These are phyloP conservation scores for Heterobasidion annosum DNA, from an alignment of 1,284 basidiomycete species.

Conservation along the genomic window DNA sequence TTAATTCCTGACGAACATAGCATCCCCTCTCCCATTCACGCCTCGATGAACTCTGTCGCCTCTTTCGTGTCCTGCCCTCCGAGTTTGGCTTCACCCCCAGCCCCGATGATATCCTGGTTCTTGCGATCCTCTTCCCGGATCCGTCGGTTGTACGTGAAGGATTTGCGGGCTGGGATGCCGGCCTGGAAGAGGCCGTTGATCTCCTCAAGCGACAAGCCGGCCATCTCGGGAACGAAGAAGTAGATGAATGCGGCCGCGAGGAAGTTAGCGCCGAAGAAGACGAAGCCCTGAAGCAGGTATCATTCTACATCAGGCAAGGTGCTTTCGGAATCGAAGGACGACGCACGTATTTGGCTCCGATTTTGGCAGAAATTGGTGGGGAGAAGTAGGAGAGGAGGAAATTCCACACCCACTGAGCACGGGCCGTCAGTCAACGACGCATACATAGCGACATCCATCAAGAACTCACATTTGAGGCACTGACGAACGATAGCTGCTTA, in stretches of 20 bases:
- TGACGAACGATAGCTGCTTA: background rate
- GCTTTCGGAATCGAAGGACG: background rate
- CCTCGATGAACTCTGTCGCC: too few relatives aligned
- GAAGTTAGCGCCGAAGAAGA: background rate
- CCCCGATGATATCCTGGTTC: background rate
- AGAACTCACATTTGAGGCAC: background rate
- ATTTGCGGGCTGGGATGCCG: background rate
- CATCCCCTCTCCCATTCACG: too few relatives aligned
- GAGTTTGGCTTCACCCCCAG: background rate
- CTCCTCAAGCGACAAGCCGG: background rate
- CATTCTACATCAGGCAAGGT: background rate
- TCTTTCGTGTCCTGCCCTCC: background rate
- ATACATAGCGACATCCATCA: background rate
- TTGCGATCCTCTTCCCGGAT: background rate
- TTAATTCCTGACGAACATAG: too few relatives aligned
- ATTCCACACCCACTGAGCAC: background rate
- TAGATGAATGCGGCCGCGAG: background rate
- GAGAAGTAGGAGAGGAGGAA: background rate
- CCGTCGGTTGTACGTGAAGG: background rate
- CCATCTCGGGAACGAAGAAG: background rate
- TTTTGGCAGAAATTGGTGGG: background rate
- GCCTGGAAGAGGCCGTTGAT: background rate
- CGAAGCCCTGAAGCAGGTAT: background rate
- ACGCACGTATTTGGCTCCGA: background rate
- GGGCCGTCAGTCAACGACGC: background rate